Conservation (phyloP, 1,284 basidiomycete species). For the Afroboletus lepidellus region DNA sequence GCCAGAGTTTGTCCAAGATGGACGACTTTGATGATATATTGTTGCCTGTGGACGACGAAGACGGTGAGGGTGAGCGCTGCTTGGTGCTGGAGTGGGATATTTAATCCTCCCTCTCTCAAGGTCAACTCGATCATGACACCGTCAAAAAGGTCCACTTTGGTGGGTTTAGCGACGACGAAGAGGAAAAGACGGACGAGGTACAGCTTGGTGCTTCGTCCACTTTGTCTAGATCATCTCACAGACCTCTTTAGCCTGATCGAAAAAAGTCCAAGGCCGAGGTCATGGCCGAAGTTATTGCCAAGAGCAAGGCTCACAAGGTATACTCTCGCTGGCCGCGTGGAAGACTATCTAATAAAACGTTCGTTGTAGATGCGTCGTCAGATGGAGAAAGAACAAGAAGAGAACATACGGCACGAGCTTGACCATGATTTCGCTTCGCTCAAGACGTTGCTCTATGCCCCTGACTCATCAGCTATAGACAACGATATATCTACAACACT, state of each 20-base stretch:
- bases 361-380: conserved; percentile 74
- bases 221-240: conserved; percentile 1
- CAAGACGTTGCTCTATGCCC: conserved; percentile 70
- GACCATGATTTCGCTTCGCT: conserved; percentile 88
- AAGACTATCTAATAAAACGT: background rate
- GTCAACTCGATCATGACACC: conserved; percentile 64
- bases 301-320: conserved; percentile 95
- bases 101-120: conserved; percentile 30
- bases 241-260: conserved; percentile 57
- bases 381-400: conserved; percentile 83
- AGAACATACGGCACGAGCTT: conserved; percentile 83
- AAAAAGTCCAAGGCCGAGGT: conserved; percentile 95
- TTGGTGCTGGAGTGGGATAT: conserved; percentile 25
- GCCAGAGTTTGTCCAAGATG: conserved; percentile 78
- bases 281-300: conserved; percentile 97
- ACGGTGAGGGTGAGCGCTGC: conserved; percentile 38
- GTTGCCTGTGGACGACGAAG: conserved; percentile 70
- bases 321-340: conserved; percentile 6
- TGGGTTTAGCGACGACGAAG: conserved; percentile 80
- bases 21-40: conserved; percentile 88
- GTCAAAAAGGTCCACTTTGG: conserved; percentile 81
- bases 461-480: conserved; percentile 47
- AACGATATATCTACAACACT: conserved; percentile 32
- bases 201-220: background rate
- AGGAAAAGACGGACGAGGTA: conserved; percentile 50